Percentiles rank a stretch among this genome's conserved stretches.
These are phyloP conservation scores for Monilinia laxa DNA, from an alignment of 2,329 filamentous ascomycete species.

Conservation along the genomic window DNA sequence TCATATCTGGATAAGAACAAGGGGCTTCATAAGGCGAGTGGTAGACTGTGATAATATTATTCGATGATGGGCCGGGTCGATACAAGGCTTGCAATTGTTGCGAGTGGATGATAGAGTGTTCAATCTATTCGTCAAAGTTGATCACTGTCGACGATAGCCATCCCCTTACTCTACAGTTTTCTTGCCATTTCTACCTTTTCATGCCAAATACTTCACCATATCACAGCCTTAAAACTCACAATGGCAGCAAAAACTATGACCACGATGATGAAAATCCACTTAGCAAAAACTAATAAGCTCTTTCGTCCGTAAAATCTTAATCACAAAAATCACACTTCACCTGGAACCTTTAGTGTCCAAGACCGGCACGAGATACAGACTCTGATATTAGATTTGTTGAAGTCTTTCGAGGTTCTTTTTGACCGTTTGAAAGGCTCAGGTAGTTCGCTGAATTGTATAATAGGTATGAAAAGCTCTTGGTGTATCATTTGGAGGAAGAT, in stretches of 20 bases:
- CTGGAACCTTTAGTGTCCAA: too few species aligned
- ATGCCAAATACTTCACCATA: too few species aligned
- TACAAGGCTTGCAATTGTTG: not conserved
- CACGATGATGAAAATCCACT: too few species aligned
- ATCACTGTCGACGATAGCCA: too few species aligned
- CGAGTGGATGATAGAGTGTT: not conserved
- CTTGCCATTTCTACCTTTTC: too few species aligned
- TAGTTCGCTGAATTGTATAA: not conserved
- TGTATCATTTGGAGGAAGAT: not conserved
- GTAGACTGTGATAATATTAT: not conserved
- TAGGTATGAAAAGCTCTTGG: too few species aligned
- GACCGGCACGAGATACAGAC: too few species aligned
- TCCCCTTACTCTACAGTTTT: too few species aligned
- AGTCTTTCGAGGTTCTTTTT: not conserved
- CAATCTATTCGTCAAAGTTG: too few species aligned
- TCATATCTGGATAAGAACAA: not conserved
- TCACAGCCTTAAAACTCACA: not conserved
- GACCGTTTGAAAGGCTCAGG: not conserved
- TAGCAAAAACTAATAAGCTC: too few species aligned
- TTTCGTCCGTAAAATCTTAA: not conserved
- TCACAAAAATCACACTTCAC: too few species aligned
- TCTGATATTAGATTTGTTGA: too few species aligned
- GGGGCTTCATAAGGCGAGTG: not conserved
- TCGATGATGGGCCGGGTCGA: not conserved
- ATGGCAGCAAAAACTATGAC: not conserved